Base-by-base conservation (phyloP, 148 eudicot genomes). In the Talinum fruticosum region DNA sequence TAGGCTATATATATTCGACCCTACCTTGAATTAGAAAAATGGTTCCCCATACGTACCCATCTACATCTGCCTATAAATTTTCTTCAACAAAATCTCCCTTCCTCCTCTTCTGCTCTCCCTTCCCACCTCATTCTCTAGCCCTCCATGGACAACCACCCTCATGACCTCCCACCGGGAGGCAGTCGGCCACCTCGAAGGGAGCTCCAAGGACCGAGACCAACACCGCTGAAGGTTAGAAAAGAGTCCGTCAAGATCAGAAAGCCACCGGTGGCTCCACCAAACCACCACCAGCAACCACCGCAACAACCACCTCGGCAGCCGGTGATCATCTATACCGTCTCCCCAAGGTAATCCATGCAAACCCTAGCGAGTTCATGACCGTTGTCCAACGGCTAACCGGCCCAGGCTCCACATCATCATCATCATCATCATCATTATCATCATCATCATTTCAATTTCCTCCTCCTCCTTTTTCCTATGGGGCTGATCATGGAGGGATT, bases 311-410 rank as follows among this genome's bases (percentile, higher is more conserved):
- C 82, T 23, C 87, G 87, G 10, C 89, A 87, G 18, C 98, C 98
- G 15, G 92, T 94, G 44, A 90, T 94, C 41, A 94, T 90, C 13
- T 94, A 94, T 84, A 86, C 91, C 6, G 96, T 94, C 51, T 94
- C 98, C 12, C 98, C 98, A 92, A 92, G 78, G 87, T 94, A 10
- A 94, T 94, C 75, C 98, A 94, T 80, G 80, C 94, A 36, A 83
- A 85, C 86, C 96, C 97, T 66, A 89, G 79, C 65, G 96, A 92
- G 45, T 94, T 94, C 85, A 92, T 89, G 98, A 76, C 87, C 6
- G 87, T 94, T 29, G 98, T 94, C 15, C 98, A 94, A 79, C 89
- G 91, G 21, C 81, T 94, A 69, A 94, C 98, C 16, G 98, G 98
- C 35, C 75, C 89, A 0, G 81, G 81, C 64, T 29, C 82, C 35